Evolutionary conservation across 192 early-diverging fungal species (phyloP), one percentile per base, ranked within the genome.

Genomic region (Mortierella alpina): DNA sequence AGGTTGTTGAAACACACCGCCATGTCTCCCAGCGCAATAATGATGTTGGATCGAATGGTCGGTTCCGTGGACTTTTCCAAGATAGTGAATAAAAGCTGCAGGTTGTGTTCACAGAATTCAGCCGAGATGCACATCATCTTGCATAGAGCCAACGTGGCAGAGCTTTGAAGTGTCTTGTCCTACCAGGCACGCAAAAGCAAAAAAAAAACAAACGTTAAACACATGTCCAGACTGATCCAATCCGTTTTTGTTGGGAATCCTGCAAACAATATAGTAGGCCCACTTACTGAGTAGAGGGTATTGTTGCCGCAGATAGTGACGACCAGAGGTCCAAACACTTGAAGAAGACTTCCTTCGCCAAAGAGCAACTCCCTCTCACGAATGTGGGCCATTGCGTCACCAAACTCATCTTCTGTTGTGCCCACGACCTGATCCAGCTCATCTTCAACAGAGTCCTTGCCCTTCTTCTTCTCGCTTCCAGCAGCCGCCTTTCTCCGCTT

Each of bases 121-220:
- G 97, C 88, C 45, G 93, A 95, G 44, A 99, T 91, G 81, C 98
- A 99, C 97, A 98, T 98, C 64, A 99, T 89, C 82, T 99, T 99
- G 84, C 92, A 91, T 44, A 99, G 86, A 4, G 98, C 92, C 7
- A 97, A 86, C 7, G 92, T 92, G 2, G 97, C 93, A 56, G 93
- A 91, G 22, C 92, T 90, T 77, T 97, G 96, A n/a, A 99, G 87
- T n/a, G 90, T 86, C 53, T 86, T 92, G 80, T 95, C 90, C 92
- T 95, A 63, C 41, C 22, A 4, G n/a, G 20, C 18, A 31, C 31
- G 31, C 31, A 31, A 31, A 3, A 31, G 12, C 46, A 69, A 10
- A 45, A 53, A 15, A 48, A 46, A 15, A 48, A 20, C 20, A 13
- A n/a, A 55, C 2, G 1, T 18, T 58, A 15, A 15, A 23, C 7